Conservation (phyloP, 2,329 filamentous ascomycete genomes). For the Beauveria brongniartii region DNA sequence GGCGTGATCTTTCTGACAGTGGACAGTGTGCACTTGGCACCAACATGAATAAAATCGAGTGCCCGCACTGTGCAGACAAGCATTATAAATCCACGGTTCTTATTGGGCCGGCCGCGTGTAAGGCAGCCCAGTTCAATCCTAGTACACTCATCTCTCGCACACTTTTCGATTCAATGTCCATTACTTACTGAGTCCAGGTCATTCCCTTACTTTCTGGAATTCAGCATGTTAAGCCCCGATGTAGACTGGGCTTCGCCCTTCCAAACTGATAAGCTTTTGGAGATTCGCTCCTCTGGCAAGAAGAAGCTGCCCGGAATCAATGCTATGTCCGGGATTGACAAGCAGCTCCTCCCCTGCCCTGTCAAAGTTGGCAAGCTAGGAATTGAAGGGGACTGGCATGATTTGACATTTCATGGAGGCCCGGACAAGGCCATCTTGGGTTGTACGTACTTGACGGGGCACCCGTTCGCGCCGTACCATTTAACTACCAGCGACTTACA, state of each 20-base stretch:
- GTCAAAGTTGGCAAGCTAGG: conserved; percentile 41
- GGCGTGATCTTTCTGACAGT: neutral
- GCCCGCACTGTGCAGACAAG: conserved; percentile 8
- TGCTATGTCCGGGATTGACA: conserved; percentile 50
- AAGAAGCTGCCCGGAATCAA: conserved; percentile 43
- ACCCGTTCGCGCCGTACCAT: neutral
- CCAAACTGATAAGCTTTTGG: conserved; percentile 41
- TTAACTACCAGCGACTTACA: neutral
- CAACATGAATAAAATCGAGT: neutral
- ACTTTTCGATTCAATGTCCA: neutral
- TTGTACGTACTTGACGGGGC: conserved; percentile 29
- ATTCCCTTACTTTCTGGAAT: neutral
- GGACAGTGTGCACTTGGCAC: neutral
- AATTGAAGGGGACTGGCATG: conserved; percentile 53
- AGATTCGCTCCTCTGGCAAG: conserved; percentile 50
- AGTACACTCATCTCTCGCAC: neutral
- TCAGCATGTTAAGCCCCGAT: conserved; percentile 13
- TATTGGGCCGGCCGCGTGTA: neutral
- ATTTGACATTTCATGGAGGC: conserved; percentile 53
- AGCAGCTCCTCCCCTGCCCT: conserved; percentile 33
- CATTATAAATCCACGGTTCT: neutral
- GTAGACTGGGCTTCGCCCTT: conserved; percentile 35
- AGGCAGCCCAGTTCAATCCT: neutral
- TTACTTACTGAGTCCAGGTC: neutral
- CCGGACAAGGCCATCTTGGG: conserved; percentile 55